These are phyloP conservation scores for Xerocomus amazonicus DNA, from an alignment of 1,284 basidiomycete species.

Conservation along the genomic window DNA sequence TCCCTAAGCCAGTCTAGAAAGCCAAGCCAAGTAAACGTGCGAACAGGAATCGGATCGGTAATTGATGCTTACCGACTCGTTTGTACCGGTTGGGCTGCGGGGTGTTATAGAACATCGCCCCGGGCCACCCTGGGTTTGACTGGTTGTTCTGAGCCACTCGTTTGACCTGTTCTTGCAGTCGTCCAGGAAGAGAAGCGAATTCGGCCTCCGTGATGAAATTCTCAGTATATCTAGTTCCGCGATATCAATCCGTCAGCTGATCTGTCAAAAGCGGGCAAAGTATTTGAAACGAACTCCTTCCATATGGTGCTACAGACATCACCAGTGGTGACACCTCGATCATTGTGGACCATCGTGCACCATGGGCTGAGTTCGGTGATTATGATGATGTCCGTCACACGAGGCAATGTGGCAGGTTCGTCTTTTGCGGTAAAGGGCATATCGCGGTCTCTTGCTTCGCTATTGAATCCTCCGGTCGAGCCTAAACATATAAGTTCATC, in stretches of 20 bases:
- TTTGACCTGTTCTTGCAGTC: constrained; percentile 67
- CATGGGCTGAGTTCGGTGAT: constrained; percentile 72
- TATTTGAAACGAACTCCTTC: constrained; percentile 56
- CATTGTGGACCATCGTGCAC: constrained; percentile 74
- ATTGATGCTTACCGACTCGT: constrained; percentile 51
- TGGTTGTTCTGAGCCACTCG: constrained; percentile 49
- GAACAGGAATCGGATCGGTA: neutral
- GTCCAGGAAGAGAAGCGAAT: constrained; percentile 53
- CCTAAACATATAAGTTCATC: constrained; percentile 35
- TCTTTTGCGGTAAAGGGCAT: constrained; percentile 62
- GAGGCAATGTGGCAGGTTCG: constrained; percentile 75
- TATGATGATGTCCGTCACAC: constrained; percentile 68
- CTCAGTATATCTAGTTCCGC: constrained; percentile 56
- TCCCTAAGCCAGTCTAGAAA: constrained; percentile 71
- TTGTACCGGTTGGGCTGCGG: constrained; percentile 46
- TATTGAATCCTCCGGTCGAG: constrained; percentile 57
- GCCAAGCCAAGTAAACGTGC: constrained; percentile 1
- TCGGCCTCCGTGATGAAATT: constrained; percentile 64
- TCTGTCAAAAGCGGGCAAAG: neutral
- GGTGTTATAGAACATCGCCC: constrained; percentile 44
- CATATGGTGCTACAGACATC: constrained; percentile 66
- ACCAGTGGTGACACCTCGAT: constrained; percentile 65
- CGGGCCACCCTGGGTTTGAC: constrained; percentile 32
- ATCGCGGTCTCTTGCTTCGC: constrained; percentile 54
- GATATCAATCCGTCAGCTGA: constrained; percentile 11